These are phyloP conservation scores for Reticulascus tulasneorum DNA, from an alignment of 2,329 filamentous ascomycete species.

Conservation along the genomic window DNA sequence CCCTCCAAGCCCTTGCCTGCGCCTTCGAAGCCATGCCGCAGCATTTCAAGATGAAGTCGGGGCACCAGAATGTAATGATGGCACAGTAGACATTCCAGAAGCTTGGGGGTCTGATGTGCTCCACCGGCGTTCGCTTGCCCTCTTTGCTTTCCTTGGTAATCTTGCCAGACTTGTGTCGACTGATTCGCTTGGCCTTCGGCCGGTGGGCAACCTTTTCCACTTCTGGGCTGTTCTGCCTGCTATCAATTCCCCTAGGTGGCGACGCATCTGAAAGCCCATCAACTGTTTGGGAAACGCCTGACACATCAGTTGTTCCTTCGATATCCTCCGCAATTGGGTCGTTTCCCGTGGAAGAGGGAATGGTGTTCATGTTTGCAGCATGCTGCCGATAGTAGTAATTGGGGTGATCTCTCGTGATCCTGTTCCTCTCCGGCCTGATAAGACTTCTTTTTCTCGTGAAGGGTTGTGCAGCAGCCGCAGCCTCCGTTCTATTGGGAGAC, in stretches of 20 bases:
- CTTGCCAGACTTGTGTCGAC: conserved; percentile 52
- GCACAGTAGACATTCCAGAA: conserved; percentile 96
- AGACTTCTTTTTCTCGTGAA: conserved; percentile 76
- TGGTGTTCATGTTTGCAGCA: conserved; percentile 85
- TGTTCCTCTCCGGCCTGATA: conserved; percentile 81
- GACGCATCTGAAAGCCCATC: conserved; percentile 41
- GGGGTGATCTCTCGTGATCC: conserved; percentile 81
- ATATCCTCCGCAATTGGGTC: conserved; percentile 81
- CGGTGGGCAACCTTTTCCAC: conserved; percentile 31
- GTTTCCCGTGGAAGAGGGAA: conserved; percentile 88
- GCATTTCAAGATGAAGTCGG: conserved; percentile 77
- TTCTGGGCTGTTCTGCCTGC: conserved; percentile 27
- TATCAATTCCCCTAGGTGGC: conserved; percentile 24
- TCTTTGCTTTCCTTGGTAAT: conserved; percentile 55
- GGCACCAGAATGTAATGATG: conserved; percentile 91
- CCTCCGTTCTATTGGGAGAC: conserved; percentile 29
- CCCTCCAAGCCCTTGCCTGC: conserved; percentile 89
- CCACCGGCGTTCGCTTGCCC: conserved; percentile 51
- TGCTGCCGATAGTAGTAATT: conserved; percentile 96
- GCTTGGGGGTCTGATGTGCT: conserved; percentile 73
- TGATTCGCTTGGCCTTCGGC: conserved; percentile 31
- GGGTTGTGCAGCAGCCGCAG: conserved; percentile 20
- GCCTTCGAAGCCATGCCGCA: conserved; percentile 82
- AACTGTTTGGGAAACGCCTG: conserved; percentile 35
- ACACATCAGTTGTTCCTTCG: conserved; percentile 58